Base-by-base conservation (phyloP, 345 rosid species). In the Eucalyptus leucophloia region DNA sequence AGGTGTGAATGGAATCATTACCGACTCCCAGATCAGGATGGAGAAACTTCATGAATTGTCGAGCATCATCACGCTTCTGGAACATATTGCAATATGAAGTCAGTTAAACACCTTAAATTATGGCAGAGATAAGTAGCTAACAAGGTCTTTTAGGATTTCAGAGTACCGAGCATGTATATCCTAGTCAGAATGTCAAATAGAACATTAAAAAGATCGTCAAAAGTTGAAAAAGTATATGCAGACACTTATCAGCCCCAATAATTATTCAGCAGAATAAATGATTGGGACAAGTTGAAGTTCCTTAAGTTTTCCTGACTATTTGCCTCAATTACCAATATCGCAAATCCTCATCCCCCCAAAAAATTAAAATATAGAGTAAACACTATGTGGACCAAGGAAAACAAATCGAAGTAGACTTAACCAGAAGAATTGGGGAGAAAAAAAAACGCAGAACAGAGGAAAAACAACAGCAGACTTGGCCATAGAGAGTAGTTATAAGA, bases 31-130 rank as follows among this genome's bases (percentile, higher is more conserved):
- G 99, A 91, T 97, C 97, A 58, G 98, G 99, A 91, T 97, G 99
- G 86, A 98, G 99, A 93, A 96, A 98, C 93, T 97, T 98, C 99
- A 98, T 98, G 92, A 98, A 98, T 90, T 96, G 99, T 67, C 97
- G 92, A 12, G 99, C 99, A 95, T 97, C 97, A 91, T 97, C 99
- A 88, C 99, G 99, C 88, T 95, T 96, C 99, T 97, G 95, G 23
- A 89, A 90, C 50, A 80, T 87, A 89, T 87, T 81, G 72, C 28
- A 53, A 89, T 77, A 42, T 80, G 42, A 87, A 86, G 80, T 77
- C 94, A 86, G 90, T 87, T 89, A 89, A 42, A 32, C 65, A 62
- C 86, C 44, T 87, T 34, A 47, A 86, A 37, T 37, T 82, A 60
- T 47, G 80, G 19, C 88, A 58, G 86, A 56, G 40, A 12, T 17